A percentile compares a stretch with the other conserved stretches of the same genome.
phyloP scores from a whole-genome alignment of 192 early-diverging fungal species.

The Gaertneriomyces semiglobifer region DNA sequence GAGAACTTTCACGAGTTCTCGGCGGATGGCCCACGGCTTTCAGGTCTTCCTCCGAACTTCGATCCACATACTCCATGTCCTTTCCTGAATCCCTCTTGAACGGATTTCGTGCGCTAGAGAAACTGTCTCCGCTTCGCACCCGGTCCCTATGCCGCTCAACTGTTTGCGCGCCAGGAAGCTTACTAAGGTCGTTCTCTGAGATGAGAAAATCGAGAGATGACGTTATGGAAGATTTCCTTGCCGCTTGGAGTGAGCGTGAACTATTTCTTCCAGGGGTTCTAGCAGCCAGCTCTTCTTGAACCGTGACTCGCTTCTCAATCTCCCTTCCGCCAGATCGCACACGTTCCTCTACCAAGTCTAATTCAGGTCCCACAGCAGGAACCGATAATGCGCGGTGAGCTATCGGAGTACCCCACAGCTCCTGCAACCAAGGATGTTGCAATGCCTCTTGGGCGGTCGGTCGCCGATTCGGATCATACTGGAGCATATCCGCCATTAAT shows the following conservation, averaged over 20 bases:
- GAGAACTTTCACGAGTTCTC: not conserved
- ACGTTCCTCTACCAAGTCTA: constrained; percentile 29
- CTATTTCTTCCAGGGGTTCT: not conserved
- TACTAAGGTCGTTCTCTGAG: constrained; percentile 20
- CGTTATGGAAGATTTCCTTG: not conserved
- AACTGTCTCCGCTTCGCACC: no score
- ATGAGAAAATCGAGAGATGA: constrained; percentile 19
- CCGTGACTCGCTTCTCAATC: constrained; percentile 15
- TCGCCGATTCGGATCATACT: constrained; percentile 74
- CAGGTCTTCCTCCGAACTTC: not conserved
- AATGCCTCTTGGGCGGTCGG: constrained; percentile 74
- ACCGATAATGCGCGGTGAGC: constrained; percentile 16
- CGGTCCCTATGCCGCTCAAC: not conserved
- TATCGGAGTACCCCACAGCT: constrained; percentile 28
- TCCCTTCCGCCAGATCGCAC: constrained; percentile 5
- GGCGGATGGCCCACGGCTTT: not conserved
- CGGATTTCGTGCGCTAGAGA: not conserved
- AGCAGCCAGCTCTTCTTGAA: constrained; percentile 17
- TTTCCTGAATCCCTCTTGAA: constrained; percentile 29
- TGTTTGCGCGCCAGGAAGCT: constrained; percentile 2
- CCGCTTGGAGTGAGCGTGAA: not conserved
- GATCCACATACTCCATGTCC: constrained; percentile 16
- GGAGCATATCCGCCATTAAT: constrained; percentile 68
- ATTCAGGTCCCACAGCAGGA: constrained; percentile 12
- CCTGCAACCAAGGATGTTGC: constrained; percentile 57